Evolutionary conservation across 2,329 filamentous ascomycete species (phyloP), one percentile per base, ranked within the genome.

Genomic region (Cladosporium sp.): DNA sequence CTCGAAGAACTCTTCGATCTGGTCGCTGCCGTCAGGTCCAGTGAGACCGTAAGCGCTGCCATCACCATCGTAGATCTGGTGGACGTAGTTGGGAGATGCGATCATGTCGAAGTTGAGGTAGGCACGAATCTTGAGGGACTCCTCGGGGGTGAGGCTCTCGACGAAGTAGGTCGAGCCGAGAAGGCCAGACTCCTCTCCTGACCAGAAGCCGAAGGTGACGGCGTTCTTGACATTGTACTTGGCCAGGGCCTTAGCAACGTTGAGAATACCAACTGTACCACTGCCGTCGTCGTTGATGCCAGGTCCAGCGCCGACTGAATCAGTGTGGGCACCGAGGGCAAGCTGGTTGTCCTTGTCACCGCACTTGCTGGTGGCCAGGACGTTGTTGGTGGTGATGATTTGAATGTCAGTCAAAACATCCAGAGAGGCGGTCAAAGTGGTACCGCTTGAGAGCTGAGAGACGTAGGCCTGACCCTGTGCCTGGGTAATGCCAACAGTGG

Each of bases 401-500:
- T 78, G 72, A 35, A 76, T 66, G 57, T 73, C 63, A 25, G 75
- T 73, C 47, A 77, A 65, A 22, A 82, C 74, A 36, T 72, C 65
- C 20, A 81, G 61, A 5, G 62, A 64, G 10, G 66, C 74, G 4
- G 64, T 67, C 2, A 77, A 64, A 0, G 65, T 66, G 1, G 73
- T 68, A 25, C 74, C 73, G 4, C 74, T 70, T 57, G 79, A 72
- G 45, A 90, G 74, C 54, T 47, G 44, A 28, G 79, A 76, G 13
- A 85, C 67, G 35, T 87, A 74, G 1, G 80, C 78, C 59, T 75
- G 68, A 6, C 85, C 89, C 25, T 84, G 81, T 8, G 76, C 74
- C 15, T 80, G 78, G 3, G 81, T 81, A 24, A 92, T 74, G 1
- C 86, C 86, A 60, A 91, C 85, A 0, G 85, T 89, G 0, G 88